A percentile compares a stretch with the other conserved stretches of the same genome.
phyloP scores from a whole-genome alignment of 495 filamentous ascomycete genomes.

The Arthonia radiata region DNA sequence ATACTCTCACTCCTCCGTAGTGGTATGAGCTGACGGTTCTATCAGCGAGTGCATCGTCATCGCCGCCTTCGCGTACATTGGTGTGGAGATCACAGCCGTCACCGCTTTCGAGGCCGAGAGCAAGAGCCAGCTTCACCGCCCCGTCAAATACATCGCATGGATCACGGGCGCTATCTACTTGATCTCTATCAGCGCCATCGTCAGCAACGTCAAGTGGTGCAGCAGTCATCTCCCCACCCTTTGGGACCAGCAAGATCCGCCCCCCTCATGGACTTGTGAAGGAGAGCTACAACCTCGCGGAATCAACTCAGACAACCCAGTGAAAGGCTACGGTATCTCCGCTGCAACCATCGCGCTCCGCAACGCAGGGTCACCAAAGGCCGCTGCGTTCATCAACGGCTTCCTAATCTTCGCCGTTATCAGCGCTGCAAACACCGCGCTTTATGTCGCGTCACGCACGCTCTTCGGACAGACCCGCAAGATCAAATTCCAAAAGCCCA shows the following conservation, averaged over 20 bases:
- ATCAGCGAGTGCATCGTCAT: conserved; percentile 18
- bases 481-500: too few species aligned
- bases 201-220: conserved; percentile 1
- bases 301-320: neutral
- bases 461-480: conserved; percentile 19
- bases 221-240: neutral
- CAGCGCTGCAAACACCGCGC: conserved; percentile 17
- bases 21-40: neutral
- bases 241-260: too few species aligned
- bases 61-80: conserved; percentile 19
- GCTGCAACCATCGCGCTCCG: conserved; percentile 6
- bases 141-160: conserved; percentile 11
- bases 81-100: conserved; percentile 20
- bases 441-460: conserved; percentile 23
- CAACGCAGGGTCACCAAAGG: conserved; percentile 8
- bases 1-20: too few species aligned
- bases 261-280: too few species aligned
- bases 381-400: conserved; percentile 17
- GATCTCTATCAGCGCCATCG: conserved; percentile 7
- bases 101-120: conserved; percentile 21
- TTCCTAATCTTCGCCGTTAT: conserved; percentile 20
- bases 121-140: conserved; percentile 1
- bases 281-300: too few species aligned
- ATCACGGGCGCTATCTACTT: conserved; percentile 11
- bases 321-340: conserved; percentile 1